phyloP scores from a whole-genome alignment of 2,329 filamentous ascomycete genomes.

The Fusarium proliferatum region DNA sequence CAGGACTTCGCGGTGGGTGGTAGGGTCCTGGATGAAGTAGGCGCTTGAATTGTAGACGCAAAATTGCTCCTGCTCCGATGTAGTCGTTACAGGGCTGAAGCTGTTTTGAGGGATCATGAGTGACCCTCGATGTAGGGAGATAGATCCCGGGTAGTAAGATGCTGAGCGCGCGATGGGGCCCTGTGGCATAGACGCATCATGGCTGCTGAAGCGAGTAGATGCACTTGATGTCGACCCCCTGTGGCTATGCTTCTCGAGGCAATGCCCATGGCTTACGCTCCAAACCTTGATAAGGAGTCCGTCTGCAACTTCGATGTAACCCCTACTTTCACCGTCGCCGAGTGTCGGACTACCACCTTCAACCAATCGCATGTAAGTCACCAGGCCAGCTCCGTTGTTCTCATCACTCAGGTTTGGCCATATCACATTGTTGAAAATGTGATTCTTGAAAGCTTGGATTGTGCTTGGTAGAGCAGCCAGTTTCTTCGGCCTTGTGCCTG shows the following conservation, averaged over 20 bases:
- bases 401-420: conserved; percentile 98
- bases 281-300: conserved; percentile 90
- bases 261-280: conserved; percentile 89
- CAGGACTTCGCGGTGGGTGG: conserved; percentile 79
- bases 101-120: conserved; percentile 49
- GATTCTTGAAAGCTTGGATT: conserved; percentile 90
- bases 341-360: conserved; percentile 89
- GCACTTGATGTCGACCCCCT: conserved; percentile 66
- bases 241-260: conserved; percentile 78
- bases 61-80: conserved; percentile 56
- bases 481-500: conserved; percentile 83
- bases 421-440: conserved; percentile 98
- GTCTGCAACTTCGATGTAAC: conserved; percentile 89
- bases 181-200: conserved; percentile 55
- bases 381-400: conserved; percentile 90
- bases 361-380: conserved; percentile 88
- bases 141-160: conserved; percentile 39
- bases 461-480: conserved; percentile 88
- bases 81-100: conserved; percentile 42
- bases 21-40: conserved; percentile 87
- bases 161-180: conserved; percentile 43
- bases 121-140: conserved; percentile 32
- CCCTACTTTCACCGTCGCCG: conserved; percentile 81
- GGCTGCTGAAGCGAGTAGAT: conserved; percentile 62
- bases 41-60: conserved; percentile 90